Evolutionary conservation across 352 stramenopile genomes (phyloP).

Genomic region (Salisapilia sapeloensis): DNA sequence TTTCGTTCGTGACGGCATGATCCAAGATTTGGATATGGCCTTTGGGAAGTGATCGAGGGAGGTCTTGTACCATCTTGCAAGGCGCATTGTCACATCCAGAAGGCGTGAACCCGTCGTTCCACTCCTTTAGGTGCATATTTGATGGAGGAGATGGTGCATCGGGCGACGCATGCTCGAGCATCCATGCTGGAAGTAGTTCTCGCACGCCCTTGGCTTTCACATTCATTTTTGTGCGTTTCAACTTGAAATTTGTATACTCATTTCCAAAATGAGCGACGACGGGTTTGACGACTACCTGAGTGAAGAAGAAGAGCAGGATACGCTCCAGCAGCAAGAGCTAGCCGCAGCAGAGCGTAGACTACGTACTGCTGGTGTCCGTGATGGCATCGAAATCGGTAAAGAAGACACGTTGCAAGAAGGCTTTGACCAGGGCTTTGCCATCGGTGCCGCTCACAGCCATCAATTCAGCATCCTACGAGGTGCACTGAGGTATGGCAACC

Average conservation of each 20-base stretch:
- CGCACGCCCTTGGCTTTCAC: too few species aligned
- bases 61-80: slow-evolving; percentile 24
- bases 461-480: slow-evolving; percentile 28
- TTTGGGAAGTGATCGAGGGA: slow-evolving; percentile 12
- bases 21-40: slow-evolving; percentile 26
- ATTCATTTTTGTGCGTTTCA: too few species aligned
- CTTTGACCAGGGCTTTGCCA: slow-evolving; percentile 38
- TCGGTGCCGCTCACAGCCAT: slow-evolving; percentile 15
- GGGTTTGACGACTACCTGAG: slow-evolving; percentile 45
- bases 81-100: slow-evolving; percentile 19
- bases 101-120: slow-evolving; percentile 46
- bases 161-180: too few species aligned
- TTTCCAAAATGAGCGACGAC: too few species aligned
- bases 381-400: slow-evolving; percentile 53
- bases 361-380: slow-evolving; percentile 50
- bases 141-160: not conserved
- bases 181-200: too few species aligned
- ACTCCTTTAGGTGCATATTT: slow-evolving; percentile 5
- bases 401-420: slow-evolving; percentile 49
- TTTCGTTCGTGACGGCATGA: slow-evolving; percentile 16
- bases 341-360: slow-evolving; percentile 32
- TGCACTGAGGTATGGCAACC: slow-evolving; percentile 13
- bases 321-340: slow-evolving; percentile 28
- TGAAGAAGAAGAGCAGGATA: slow-evolving; percentile 27
- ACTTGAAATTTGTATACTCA: too few species aligned